A percentile compares a stretch with the other conserved stretches of the same genome.
Evolutionary conservation across 108 stramenopile species (phyloP).

Genomic region (Chaetoceros muelleri): DNA sequence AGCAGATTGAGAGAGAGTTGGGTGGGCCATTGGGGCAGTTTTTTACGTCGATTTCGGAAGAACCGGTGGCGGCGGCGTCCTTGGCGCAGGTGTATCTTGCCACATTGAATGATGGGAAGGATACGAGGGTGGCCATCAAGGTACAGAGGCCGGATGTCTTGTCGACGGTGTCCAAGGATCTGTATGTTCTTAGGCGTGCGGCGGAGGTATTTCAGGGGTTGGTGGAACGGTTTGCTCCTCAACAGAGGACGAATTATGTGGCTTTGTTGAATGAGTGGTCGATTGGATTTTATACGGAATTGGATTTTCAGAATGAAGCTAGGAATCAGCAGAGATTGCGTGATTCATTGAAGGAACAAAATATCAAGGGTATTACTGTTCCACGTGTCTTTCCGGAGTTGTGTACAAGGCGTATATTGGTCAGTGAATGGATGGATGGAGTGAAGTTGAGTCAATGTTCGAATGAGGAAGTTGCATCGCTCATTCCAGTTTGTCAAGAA

Average conservation of each 20-base stretch:
- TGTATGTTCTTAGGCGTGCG: constrained; percentile 80
- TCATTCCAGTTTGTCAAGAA: constrained; percentile 75
- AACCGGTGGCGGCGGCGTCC: constrained; percentile 82
- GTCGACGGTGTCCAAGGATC: constrained; percentile 72
- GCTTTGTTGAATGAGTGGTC: constrained; percentile 83
- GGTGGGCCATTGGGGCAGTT: constrained; percentile 77
- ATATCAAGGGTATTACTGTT: constrained; percentile 61
- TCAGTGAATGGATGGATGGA: constrained; percentile 87
- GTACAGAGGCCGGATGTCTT: constrained; percentile 80
- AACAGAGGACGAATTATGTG: constrained; percentile 81
- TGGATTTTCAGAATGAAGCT: constrained; percentile 72
- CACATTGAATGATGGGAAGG: constrained; percentile 58
- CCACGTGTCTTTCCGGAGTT: constrained; percentile 65
- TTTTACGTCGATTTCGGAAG: constrained; percentile 76
- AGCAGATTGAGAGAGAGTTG: constrained; percentile 72
- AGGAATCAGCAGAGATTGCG: constrained; percentile 61
- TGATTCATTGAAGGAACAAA: constrained; percentile 40
- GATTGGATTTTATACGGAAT: constrained; percentile 81
- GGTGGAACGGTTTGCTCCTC: constrained; percentile 80
- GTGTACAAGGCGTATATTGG: constrained; percentile 67
- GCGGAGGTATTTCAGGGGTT: constrained; percentile 84
- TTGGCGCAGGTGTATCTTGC: constrained; percentile 86
- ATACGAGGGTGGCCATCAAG: constrained; percentile 81
- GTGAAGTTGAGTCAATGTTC: constrained; percentile 52
- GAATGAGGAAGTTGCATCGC: constrained; percentile 41